These are phyloP conservation scores for Hyaloperonospora brassicae DNA, from an alignment of 352 stramenopile species.

Conservation along the genomic window DNA sequence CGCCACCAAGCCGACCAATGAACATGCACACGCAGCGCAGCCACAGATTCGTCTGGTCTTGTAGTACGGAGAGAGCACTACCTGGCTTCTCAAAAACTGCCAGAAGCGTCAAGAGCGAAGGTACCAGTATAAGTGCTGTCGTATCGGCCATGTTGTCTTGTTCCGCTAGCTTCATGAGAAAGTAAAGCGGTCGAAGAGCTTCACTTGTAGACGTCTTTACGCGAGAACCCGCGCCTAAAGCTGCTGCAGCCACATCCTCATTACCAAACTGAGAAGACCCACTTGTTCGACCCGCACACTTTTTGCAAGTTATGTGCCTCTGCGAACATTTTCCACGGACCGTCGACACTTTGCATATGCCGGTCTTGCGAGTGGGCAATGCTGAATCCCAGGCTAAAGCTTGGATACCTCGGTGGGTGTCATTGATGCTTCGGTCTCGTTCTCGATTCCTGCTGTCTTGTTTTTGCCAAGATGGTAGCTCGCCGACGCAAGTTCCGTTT, in stretches of 20 bases:
- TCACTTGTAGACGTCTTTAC: constrained; percentile 22
- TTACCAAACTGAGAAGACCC: constrained; percentile 7
- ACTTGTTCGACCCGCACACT: constrained; percentile 12
- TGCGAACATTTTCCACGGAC: constrained; percentile 25
- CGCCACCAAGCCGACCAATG: constrained; percentile 52
- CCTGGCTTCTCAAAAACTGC: constrained; percentile 70
- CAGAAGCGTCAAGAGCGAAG: constrained; percentile 66
- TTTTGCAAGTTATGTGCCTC: constrained; percentile 23
- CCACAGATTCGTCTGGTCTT: constrained; percentile 73
- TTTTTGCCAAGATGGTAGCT: constrained; percentile 25
- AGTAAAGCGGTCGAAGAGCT: constrained; percentile 64
- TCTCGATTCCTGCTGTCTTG: constrained; percentile 25
- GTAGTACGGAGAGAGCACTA: constrained; percentile 46
- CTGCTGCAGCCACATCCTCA: constrained; percentile 5
- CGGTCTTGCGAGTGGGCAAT: constrained; percentile 13
- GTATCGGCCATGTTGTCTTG: constrained; percentile 87
- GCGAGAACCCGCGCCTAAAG: not conserved
- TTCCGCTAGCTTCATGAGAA: constrained; percentile 83
- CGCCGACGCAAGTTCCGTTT: constrained; percentile 10
- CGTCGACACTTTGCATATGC: constrained; percentile 9
- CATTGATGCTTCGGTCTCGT: constrained; percentile 18
- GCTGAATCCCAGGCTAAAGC: constrained; percentile 13
- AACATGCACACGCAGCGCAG: constrained; percentile 84
- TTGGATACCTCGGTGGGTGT: constrained; percentile 12
- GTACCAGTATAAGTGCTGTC: constrained; percentile 76